A percentile compares a stretch with the other conserved stretches of the same genome.
Evolutionary conservation across 192 early-diverging fungal species (phyloP).

Genomic region (Mortierella alpina): DNA sequence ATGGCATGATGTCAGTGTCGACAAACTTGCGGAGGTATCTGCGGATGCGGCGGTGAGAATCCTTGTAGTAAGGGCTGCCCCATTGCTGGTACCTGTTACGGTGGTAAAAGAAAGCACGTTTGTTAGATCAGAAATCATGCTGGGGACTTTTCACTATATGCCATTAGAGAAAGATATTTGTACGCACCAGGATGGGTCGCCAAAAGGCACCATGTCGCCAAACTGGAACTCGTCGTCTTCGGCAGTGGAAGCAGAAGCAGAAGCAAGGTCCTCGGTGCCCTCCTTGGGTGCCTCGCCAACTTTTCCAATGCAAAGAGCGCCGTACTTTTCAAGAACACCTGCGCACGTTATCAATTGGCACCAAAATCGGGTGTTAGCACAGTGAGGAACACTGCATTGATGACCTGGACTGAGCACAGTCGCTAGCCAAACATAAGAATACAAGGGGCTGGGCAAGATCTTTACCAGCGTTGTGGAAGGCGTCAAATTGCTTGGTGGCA

Average conservation of each 20-base stretch:
- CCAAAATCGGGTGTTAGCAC: not conserved
- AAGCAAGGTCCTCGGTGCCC: constrained; percentile 4
- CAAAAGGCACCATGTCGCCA: constrained; percentile 81
- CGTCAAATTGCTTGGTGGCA: constrained; percentile 87
- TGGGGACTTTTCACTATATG: not conserved
- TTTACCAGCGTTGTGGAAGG: constrained; percentile 77
- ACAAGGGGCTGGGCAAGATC: not conserved
- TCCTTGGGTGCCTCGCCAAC: constrained; percentile 63
- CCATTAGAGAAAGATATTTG: not conserved
- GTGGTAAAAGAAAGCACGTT: not conserved
- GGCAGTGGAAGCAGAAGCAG: constrained; percentile 34
- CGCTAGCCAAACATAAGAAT: not conserved
- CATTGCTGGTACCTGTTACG: constrained; percentile 63
- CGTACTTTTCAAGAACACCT: constrained; percentile 72
- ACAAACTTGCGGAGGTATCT: constrained; percentile 75
- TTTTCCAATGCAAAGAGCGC: constrained; percentile 70
- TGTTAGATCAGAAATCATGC: not conserved
- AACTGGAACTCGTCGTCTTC: constrained; percentile 66
- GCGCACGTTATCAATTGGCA: not conserved
- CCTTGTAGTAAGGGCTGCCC: constrained; percentile 83
- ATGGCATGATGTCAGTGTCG: constrained; percentile 83
- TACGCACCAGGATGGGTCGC: constrained; percentile 79
- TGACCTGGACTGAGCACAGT: too few relatives aligned
- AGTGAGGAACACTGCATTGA: too few relatives aligned
- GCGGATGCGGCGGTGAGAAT: constrained; percentile 73